A percentile compares a stretch with the other conserved stretches of the same genome.
These are phyloP conservation scores for Pythium guiyangense DNA, from an alignment of 352 stramenopile genomes.

Conservation along the genomic window DNA sequence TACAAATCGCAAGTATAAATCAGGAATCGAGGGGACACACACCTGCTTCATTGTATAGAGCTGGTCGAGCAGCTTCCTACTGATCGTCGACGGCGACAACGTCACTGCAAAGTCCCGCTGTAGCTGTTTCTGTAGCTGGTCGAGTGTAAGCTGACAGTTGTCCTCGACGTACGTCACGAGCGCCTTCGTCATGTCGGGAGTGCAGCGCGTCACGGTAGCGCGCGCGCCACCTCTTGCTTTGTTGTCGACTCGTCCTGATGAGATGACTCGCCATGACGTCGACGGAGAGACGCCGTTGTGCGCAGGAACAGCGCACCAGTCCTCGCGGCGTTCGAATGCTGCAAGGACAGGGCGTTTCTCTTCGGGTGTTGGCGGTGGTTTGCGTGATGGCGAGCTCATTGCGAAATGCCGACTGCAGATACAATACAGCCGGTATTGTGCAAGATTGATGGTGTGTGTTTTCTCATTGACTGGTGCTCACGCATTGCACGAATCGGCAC, in stretches of 20 bases:
- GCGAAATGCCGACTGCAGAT: too few relatives aligned
- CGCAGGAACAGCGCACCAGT: neutral
- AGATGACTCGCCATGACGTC: neutral
- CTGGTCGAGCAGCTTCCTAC: slow-evolving; percentile 7
- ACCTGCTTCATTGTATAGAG: slow-evolving; percentile 19
- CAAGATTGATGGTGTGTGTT: too few relatives aligned
- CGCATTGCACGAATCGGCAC: too few relatives aligned
- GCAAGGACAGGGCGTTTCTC: neutral
- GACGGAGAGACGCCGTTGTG: neutral
- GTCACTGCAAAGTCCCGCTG: neutral
- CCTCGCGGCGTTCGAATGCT: neutral
- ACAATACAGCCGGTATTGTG: too few relatives aligned
- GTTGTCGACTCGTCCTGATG: too few relatives aligned
- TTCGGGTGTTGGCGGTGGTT: neutral
- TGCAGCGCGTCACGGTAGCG: neutral
- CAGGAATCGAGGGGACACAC: neutral
- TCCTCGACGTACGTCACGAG: neutral
- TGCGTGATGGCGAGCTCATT: too few relatives aligned
- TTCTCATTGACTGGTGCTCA: too few relatives aligned
- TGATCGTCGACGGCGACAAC: slow-evolving; percentile 12
- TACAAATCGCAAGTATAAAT: neutral
- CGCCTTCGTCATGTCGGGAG: neutral
- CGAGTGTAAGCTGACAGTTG: neutral
- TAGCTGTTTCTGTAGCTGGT: neutral
- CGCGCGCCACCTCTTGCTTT: neutral